A percentile compares a stretch with the other conserved stretches of the same genome.
Conservation (phyloP, 495 filamentous ascomycete species). For the Xylaria flabelliformis region DNA sequence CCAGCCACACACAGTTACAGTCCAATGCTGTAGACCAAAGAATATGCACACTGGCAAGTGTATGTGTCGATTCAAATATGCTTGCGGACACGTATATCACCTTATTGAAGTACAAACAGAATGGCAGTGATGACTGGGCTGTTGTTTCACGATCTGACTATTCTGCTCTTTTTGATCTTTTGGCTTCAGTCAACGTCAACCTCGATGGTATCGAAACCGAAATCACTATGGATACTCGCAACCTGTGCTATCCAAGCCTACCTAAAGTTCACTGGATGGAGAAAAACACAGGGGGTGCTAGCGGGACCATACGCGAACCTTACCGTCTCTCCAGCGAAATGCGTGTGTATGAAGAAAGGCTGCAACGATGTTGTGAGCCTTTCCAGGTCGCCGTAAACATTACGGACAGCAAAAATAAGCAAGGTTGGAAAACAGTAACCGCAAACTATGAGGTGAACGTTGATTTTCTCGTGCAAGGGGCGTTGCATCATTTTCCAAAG, state of each 20-base stretch:
- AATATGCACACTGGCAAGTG: conserved; percentile 18
- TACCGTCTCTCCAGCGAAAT: conserved; percentile 25
- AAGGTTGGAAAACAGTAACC: conserved; percentile 17
- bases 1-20: not conserved
- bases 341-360: conserved; percentile 16
- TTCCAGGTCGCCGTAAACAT: conserved; percentile 19
- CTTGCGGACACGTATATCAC: conserved; percentile 16
- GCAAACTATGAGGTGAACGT: conserved; percentile 25
- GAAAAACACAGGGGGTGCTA: not conserved
- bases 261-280: conserved; percentile 27
- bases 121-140: conserved; percentile 2
- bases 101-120: conserved; percentile 18
- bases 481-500: conserved; percentile 11
- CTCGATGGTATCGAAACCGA: conserved; percentile 1
- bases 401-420: not conserved
- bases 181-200: conserved; percentile 28
- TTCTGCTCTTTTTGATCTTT: conserved; percentile 26
- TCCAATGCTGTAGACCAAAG: not conserved
- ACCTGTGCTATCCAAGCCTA: not conserved
- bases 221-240: not conserved
- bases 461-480: conserved; percentile 18
- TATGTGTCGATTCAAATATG: conserved; percentile 19
- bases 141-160: conserved; percentile 20
- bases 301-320: conserved; percentile 6
- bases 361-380: conserved; percentile 9